A percentile compares a stretch with the other conserved stretches of the same genome.
These are phyloP conservation scores for Hypomontagnella submonticulosa DNA, from an alignment of 495 filamentous ascomycete species.

Conservation along the genomic window DNA sequence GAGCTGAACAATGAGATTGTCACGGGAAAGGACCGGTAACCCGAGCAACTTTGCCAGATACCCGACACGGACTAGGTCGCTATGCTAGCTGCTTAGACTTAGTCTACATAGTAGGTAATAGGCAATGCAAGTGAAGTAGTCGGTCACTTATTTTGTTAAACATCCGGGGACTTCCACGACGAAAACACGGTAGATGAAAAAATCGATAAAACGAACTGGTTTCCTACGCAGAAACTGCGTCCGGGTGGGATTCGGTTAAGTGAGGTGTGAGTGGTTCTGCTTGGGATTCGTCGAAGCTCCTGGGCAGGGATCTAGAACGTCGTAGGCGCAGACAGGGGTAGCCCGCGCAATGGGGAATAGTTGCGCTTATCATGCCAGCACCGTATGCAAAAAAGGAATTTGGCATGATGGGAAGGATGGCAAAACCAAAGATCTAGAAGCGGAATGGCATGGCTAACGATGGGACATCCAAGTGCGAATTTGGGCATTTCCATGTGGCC, in stretches of 20 bases:
- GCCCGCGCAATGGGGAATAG: slow-evolving; percentile 24
- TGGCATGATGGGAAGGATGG: slow-evolving; percentile 36
- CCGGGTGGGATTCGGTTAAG: slow-evolving; percentile 26
- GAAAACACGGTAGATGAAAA: slow-evolving; percentile 10
- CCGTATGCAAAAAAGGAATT: slow-evolving; percentile 36
- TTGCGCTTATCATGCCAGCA: slow-evolving; percentile 17
- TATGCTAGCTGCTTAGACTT: slow-evolving; percentile 9
- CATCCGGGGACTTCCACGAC: slow-evolving; percentile 31
- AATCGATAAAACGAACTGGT: slow-evolving; percentile 22
- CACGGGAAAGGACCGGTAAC: slow-evolving; percentile 12
- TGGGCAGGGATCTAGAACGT: slow-evolving; percentile 34
- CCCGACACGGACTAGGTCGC: slow-evolving; percentile 15
- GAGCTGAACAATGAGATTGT: slow-evolving; percentile 15
- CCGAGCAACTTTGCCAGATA: slow-evolving; percentile 27
- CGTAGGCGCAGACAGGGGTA: slow-evolving; percentile 25
- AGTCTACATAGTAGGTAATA: slow-evolving; percentile 11
- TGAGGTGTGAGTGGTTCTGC: slow-evolving; percentile 25
- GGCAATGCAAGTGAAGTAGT: slow-evolving; percentile 12
- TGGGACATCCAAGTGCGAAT: slow-evolving; percentile 31
- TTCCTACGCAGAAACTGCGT: slow-evolving; percentile 29
- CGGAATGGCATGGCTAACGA: slow-evolving; percentile 35
- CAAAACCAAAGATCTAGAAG: slow-evolving; percentile 26
- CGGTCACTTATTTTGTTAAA: slow-evolving; percentile 7
- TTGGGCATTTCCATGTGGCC: slow-evolving; percentile 36
- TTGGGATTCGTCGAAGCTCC: slow-evolving; percentile 29